Percentiles rank a stretch among this genome's conserved stretches.
These are phyloP conservation scores for Xerocomellus intermedius DNA, from an alignment of 768 basidiomycete species.

Conservation along the genomic window DNA sequence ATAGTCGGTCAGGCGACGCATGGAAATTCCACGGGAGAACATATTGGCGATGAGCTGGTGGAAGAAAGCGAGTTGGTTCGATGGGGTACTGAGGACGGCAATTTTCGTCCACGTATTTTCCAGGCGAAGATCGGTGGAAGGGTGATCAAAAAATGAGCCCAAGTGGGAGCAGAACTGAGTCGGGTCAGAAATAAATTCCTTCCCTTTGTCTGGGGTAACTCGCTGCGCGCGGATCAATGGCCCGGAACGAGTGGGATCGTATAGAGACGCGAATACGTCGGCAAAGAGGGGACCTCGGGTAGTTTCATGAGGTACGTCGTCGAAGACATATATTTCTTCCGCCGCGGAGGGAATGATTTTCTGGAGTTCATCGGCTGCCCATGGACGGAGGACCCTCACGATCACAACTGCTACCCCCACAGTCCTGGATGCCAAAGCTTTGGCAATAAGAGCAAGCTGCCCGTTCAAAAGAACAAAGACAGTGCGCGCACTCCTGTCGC, in stretches of 20 bases:
- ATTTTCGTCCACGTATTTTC: conserved; percentile 38
- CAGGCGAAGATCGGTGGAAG: conserved; percentile 28
- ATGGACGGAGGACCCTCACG: conserved; percentile 81
- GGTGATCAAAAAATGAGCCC: conserved; percentile 21
- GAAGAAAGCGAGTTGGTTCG: conserved; percentile 44
- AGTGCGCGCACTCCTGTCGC: conserved; percentile 59
- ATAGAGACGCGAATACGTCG: conserved; percentile 66
- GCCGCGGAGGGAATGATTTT: conserved; percentile 57
- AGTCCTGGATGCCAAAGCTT: conserved; percentile 44
- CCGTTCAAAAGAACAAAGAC: conserved; percentile 76
- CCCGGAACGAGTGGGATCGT: conserved; percentile 37
- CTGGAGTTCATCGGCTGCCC: conserved; percentile 68
- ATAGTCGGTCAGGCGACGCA: conserved; percentile 64
- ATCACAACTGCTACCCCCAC: conserved; percentile 62
- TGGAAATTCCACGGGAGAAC: conserved; percentile 49
- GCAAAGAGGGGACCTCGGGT: conserved; percentile 65
- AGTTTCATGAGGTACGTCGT: conserved; percentile 66
- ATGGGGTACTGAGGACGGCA: conserved; percentile 53
- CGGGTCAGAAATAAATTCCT: conserved; percentile 47
- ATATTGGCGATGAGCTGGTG: conserved; percentile 55
- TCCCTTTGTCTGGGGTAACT: conserved; percentile 54
- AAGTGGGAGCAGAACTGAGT: conserved; percentile 46
- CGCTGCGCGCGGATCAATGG: conserved; percentile 54
- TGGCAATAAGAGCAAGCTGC: conserved; percentile 64
- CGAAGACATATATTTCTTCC: conserved; percentile 65